Base-by-base conservation (phyloP, 257 asterid genomes). In the Plantago major region DNA sequence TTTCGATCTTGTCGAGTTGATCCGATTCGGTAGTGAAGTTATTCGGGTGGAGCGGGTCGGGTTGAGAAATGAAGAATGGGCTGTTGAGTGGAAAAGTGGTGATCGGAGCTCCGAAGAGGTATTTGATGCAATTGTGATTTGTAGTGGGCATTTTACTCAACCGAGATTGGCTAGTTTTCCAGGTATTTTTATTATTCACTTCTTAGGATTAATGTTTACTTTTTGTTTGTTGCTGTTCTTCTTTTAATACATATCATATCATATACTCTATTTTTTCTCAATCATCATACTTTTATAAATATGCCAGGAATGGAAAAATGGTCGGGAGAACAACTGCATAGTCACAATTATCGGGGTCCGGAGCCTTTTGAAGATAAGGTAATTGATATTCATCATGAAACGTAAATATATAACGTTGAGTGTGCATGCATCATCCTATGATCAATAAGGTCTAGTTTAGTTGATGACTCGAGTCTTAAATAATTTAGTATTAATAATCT, bases 51-150 rank as follows among this genome's bases (percentile, higher is more conserved):
- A 79, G 60, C 79, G 58, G 42, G 62, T 15, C 13, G 71, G 22
- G 3, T 48, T 11, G 22, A 47, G 60, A 62, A 51, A 51, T 1
- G 75, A 65, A 10, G 22, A 22, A 5, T 86, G 91, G 91, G 51
- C 76, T 14, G 77, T 83, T 11, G 89, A 74, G 69, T 81, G 74
- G 17, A 81, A 52, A 38, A 7, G 11, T 12, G 9, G 13, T 13
- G 73, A 43, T 5, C 26, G 9, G 49, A 28, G 48, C 0, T 74
- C 30, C 9, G 58, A 47, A 7, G 81, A 85, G 62, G 7, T 57
- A 6, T 85, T 78, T 71, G 81, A 73, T 45, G 94, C 94, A 0
- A 85, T 85, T 0, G 81, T 82, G 17, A 68, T 85, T 30, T 82
- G 89, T 47, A 82, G 45, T 61, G 89, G 94, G 4, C 82, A 82